These are phyloP conservation scores for Zostera marina DNA, from an alignment of 116 monocot species.

Conservation along the genomic window DNA sequence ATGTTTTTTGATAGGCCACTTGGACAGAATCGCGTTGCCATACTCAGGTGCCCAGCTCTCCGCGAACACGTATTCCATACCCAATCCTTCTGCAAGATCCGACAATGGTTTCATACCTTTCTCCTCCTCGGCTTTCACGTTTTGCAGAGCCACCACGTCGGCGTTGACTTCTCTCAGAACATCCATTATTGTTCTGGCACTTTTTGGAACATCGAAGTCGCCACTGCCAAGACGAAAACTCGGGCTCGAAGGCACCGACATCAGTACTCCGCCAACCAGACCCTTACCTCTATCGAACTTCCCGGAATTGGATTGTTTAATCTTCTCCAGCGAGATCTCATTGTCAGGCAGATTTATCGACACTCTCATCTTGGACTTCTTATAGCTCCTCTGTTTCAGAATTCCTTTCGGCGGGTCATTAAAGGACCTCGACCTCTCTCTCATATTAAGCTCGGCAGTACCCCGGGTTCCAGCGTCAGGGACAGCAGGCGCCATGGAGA, in stretches of 20 bases:
- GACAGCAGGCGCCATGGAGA: slow-evolving; percentile 78
- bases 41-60: slow-evolving; percentile 98
- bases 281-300: slow-evolving; percentile 24
- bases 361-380: slow-evolving; percentile 40
- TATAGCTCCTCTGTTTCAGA: slow-evolving; percentile 36
- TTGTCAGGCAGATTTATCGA: slow-evolving; percentile 84
- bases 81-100: slow-evolving; percentile 57
- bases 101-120: slow-evolving; percentile 77
- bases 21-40: slow-evolving; percentile 85
- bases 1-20: slow-evolving; percentile 71
- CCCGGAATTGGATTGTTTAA: slow-evolving; percentile 4
- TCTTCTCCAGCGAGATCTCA: slow-evolving; percentile 52
- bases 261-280: background rate
- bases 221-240: background rate
- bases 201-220: background rate
- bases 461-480: background rate
- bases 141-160: slow-evolving; percentile 45
- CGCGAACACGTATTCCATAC: slow-evolving; percentile 78
- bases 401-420: slow-evolving; percentile 58
- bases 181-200: slow-evolving; percentile 38
- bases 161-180: slow-evolving; percentile 16
- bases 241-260: background rate
- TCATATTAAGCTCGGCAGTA: slow-evolving; percentile 15
- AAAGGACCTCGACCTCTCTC: slow-evolving; percentile 20
- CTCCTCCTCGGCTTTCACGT: slow-evolving; percentile 88